Conservation (phyloP, 164 flowering plant genomes). For the Nymphaea thermarum region DNA sequence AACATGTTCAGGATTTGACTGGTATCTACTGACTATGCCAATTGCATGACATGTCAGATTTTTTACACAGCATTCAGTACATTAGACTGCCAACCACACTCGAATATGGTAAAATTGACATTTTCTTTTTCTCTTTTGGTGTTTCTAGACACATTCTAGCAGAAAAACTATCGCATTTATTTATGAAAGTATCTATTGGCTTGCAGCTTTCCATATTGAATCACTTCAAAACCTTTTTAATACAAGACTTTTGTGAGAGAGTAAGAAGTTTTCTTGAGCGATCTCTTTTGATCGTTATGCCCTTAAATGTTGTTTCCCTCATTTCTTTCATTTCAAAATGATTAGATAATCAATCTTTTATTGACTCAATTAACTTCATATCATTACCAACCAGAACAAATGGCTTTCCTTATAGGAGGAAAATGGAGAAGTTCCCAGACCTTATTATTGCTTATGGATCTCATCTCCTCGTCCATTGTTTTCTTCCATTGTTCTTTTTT, state of each 20-base stretch:
- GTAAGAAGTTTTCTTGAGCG: not conserved
- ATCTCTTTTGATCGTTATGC: not conserved
- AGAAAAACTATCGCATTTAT: no score
- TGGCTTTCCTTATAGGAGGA: not conserved
- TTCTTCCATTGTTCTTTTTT: not conserved
- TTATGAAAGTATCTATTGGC: not conserved
- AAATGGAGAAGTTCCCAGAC: not conserved
- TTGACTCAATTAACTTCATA: not conserved
- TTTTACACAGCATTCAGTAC: no score
- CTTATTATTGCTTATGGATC: not conserved
- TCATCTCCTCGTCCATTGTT: not conserved
- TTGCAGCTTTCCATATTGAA: not conserved
- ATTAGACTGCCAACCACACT: no score
- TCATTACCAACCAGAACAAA: not conserved
- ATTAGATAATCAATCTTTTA: not conserved
- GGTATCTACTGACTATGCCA: no score
- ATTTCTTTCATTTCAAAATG: not conserved
- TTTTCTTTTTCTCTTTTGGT: no score
- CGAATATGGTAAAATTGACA: no score
- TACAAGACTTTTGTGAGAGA: not conserved
- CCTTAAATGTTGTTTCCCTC: not conserved
- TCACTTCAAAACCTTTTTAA: not conserved
- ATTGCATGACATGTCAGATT: no score
- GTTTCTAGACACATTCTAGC: no score
- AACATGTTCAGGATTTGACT: no score